Conservation (phyloP, 2,329 filamentous ascomycete genomes). For the Xylariaceae sp. region DNA sequence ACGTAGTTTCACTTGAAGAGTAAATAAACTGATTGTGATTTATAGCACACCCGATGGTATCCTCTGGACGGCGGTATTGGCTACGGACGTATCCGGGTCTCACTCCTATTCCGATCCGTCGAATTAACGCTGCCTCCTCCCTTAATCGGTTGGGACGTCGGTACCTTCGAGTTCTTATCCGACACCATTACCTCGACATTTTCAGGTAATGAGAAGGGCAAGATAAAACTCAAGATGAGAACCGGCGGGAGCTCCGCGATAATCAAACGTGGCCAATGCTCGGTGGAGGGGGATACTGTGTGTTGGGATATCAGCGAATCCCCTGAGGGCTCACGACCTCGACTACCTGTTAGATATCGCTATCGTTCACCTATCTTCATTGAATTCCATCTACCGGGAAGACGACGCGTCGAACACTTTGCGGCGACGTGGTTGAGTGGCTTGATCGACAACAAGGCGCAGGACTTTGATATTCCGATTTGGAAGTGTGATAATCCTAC, state of each 20-base stretch:
- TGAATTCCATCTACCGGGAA: constrained; percentile 68
- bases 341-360: constrained; percentile 81
- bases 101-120: constrained; percentile 81
- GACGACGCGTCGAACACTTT: constrained; percentile 67
- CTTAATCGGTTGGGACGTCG: constrained; percentile 90
- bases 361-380: constrained; percentile 88
- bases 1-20: too few species aligned
- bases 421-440: constrained; percentile 82
- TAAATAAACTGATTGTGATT: constrained; percentile 23
- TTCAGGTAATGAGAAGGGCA: constrained; percentile 50
- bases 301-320: constrained; percentile 44
- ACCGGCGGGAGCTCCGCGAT: constrained; percentile 79
- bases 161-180: constrained; percentile 82
- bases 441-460: constrained; percentile 71
- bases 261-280: constrained; percentile 59
- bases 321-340: constrained; percentile 44
- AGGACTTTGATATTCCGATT: constrained; percentile 78
- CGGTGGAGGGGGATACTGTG: constrained; percentile 50
- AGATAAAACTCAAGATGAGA: constrained; percentile 70
- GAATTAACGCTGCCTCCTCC: constrained; percentile 78
- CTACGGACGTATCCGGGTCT: constrained; percentile 84
- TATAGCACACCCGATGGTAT: constrained; percentile 67
- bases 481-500: constrained; percentile 73
- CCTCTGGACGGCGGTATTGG: constrained; percentile 93
- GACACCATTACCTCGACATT: constrained; percentile 60